Conservation (phyloP, 2,329 filamentous ascomycete genomes). For the Ophiocordyceps camponoti-leonardi region DNA sequence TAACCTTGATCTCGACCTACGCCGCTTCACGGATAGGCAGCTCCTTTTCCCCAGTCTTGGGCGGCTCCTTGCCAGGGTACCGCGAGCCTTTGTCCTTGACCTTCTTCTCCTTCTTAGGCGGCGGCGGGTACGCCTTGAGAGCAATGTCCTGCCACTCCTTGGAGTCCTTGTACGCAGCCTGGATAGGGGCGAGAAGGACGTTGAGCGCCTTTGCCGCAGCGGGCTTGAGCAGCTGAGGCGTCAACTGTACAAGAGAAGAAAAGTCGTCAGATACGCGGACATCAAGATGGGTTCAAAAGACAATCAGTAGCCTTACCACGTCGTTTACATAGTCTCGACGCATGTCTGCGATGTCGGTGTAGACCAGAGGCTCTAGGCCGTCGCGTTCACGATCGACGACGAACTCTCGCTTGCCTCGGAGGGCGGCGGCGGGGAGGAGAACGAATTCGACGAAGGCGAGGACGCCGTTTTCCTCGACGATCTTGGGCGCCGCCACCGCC, state of each 20-base stretch:
- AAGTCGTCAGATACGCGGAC: background rate
- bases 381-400: constrained; percentile 48
- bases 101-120: constrained; percentile 57
- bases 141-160: constrained; percentile 59
- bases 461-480: constrained; percentile 72
- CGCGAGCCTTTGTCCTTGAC: constrained; percentile 58
- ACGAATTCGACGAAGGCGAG: constrained; percentile 78
- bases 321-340: constrained; percentile 69
- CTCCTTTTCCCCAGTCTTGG: constrained; percentile 1
- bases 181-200: constrained; percentile 61
- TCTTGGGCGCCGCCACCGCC: constrained; percentile 58
- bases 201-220: constrained; percentile 60
- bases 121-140: constrained; percentile 64
- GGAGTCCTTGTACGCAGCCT: constrained; percentile 50
- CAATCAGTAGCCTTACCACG: constrained; percentile 32
- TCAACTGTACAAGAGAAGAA: constrained; percentile 26
- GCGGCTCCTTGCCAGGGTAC: constrained; percentile 29
- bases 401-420: constrained; percentile 47
- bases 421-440: constrained; percentile 57
- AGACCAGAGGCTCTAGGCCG: constrained; percentile 55
- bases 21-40: constrained; percentile 1
- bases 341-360: constrained; percentile 58
- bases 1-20: background rate
- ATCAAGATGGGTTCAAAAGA: background rate
- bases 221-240: constrained; percentile 77